phyloP scores from a whole-genome alignment of 2,329 filamentous ascomycete genomes.

The Aureobasidium melanogenum region DNA sequence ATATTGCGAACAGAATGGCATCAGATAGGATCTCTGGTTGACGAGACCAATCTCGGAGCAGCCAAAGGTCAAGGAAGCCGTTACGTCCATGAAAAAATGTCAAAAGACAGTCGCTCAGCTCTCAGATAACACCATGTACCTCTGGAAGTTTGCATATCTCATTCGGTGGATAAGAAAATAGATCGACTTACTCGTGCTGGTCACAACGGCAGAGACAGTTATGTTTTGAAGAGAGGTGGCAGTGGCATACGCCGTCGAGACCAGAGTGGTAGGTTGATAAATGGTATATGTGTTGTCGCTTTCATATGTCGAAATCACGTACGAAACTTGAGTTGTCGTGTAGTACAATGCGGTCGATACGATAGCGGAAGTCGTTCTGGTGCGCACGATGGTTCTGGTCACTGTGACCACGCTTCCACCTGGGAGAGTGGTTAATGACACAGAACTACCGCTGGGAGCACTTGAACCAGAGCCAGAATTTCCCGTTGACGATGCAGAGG shows the following conservation, averaged over 20 bases:
- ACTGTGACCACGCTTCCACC: not conserved
- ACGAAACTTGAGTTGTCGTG: not conserved
- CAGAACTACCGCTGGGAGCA: not conserved
- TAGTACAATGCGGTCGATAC: not conserved
- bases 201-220: not conserved
- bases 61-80: not conserved
- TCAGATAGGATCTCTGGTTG: not conserved
- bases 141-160: no score
- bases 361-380: not conserved
- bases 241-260: not conserved
- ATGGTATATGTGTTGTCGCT: not conserved
- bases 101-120: not conserved
- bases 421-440: not conserved
- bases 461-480: not conserved
- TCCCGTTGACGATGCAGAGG: not conserved
- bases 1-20: not conserved
- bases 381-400: not conserved
- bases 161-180: not conserved
- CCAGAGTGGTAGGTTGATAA: not conserved
- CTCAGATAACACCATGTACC: no score
- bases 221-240: not conserved
- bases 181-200: not conserved
- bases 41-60: not conserved
- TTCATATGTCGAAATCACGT: constrained; percentile 1
- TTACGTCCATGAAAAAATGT: not conserved